phyloP scores from a whole-genome alignment of 768 basidiomycete genomes.

The Termitomyces sp. region DNA sequence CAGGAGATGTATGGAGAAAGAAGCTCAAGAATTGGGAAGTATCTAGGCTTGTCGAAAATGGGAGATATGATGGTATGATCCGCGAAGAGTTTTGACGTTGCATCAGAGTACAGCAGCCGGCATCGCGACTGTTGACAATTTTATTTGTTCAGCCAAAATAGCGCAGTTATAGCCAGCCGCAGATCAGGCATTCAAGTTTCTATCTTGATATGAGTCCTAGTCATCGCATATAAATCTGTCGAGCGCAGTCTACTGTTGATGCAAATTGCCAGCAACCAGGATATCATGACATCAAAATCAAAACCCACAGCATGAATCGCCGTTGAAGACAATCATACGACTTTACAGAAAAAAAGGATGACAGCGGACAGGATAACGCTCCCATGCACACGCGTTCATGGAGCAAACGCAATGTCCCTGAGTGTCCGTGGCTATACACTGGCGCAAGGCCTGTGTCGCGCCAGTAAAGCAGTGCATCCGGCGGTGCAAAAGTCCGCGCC shows the following conservation, averaged over 20 bases:
- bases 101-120: not conserved
- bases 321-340: not conserved
- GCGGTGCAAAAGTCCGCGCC: not conserved
- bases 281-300: not conserved
- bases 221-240: not conserved
- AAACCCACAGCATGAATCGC: not conserved
- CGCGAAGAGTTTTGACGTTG: not conserved
- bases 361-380: not conserved
- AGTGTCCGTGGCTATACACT: not conserved
- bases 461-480: not conserved
- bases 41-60: too few species aligned
- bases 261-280: not conserved
- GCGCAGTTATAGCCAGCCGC: not conserved
- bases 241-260: not conserved
- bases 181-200: not conserved
- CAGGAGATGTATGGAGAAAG: too few species aligned
- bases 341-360: not conserved
- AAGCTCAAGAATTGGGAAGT: not conserved
- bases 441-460: not conserved
- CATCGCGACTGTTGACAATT: too few species aligned
- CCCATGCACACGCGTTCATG: not conserved
- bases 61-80: too few species aligned
- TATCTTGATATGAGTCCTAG: not conserved
- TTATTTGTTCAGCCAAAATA: not conserved
- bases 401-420: not conserved